Evolutionary conservation across 495 filamentous ascomycete species (phyloP).

Genomic region (Xylaria curta): DNA sequence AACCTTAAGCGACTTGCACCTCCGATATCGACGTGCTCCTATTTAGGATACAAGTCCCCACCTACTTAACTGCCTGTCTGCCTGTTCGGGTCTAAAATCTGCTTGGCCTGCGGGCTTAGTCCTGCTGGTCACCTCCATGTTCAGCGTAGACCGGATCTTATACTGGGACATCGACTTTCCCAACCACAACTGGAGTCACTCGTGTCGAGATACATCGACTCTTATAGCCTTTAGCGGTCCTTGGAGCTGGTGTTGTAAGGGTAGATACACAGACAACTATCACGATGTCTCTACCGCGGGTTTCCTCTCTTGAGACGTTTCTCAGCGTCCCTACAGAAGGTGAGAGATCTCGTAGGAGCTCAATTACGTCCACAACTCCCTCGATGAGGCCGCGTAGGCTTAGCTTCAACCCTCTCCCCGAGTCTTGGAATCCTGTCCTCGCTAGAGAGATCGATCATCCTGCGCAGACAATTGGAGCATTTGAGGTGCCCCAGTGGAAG

Average conservation of each 20-base stretch:
- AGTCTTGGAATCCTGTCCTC: conserved; percentile 52
- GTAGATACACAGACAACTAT: not conserved
- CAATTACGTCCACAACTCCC: conserved; percentile 35
- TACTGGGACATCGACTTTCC: not conserved
- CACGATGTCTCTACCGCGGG: conserved; percentile 58
- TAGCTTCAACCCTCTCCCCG: conserved; percentile 60
- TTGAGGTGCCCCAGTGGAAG: conserved; percentile 69
- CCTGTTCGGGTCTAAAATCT: not conserved
- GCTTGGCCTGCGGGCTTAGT: not conserved
- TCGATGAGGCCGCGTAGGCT: conserved; percentile 51
- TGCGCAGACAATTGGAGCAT: conserved; percentile 65
- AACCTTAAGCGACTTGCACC: not conserved
- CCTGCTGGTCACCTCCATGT: conserved; percentile 8
- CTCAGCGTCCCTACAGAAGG: conserved; percentile 46
- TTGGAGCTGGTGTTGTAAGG: not conserved
- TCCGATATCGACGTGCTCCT: not conserved
- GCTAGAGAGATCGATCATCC: conserved; percentile 33
- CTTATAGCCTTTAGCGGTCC: not conserved
- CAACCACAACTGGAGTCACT: not conserved
- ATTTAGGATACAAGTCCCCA: not conserved
- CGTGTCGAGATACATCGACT: not conserved
- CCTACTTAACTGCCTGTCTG: not conserved
- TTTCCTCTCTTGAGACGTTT: conserved; percentile 59
- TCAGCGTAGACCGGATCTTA: not conserved
- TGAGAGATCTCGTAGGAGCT: conserved; percentile 47